phyloP scores from a whole-genome alignment of 768 basidiomycete species.

The Glaciozyma antarctica region DNA sequence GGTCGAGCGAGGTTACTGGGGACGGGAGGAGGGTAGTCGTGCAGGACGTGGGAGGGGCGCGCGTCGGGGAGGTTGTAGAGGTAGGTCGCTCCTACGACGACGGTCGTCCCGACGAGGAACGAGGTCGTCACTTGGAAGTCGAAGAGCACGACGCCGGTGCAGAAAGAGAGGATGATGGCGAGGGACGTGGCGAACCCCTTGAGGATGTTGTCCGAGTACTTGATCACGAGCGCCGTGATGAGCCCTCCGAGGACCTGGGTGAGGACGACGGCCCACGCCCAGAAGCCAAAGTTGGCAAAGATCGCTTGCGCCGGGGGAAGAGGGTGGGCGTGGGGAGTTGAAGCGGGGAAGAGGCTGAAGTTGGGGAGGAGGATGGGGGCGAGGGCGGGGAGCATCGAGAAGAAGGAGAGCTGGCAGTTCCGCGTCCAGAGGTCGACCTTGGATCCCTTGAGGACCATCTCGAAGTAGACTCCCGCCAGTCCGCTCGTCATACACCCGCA shows the following conservation, averaged over 20 bases:
- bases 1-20: no score
- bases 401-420: constrained; percentile 89
- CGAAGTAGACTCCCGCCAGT: constrained; percentile 94
- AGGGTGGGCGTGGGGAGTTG: constrained; percentile 28
- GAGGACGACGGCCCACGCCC: constrained; percentile 83
- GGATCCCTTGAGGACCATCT: constrained; percentile 89
- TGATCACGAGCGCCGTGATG: constrained; percentile 74
- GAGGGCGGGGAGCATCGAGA: constrained; percentile 81
- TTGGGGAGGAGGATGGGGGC: constrained; percentile 46
- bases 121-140: constrained; percentile 74
- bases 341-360: constrained; percentile 11
- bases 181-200: constrained; percentile 86
- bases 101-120: constrained; percentile 70
- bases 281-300: constrained; percentile 75
- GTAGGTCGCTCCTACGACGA: constrained; percentile 83
- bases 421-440: constrained; percentile 88
- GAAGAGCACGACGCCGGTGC: constrained; percentile 83
- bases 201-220: constrained; percentile 33
- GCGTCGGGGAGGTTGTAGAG: constrained; percentile 66
- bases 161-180: constrained; percentile 88
- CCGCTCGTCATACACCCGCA: constrained; percentile 92
- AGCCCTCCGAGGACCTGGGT: constrained; percentile 71
- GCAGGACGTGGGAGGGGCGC: neutral
- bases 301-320: constrained; percentile 42
- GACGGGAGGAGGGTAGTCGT: neutral